Base-by-base conservation (phyloP, 257 asterid genomes). In the Coffea eugenioides region DNA sequence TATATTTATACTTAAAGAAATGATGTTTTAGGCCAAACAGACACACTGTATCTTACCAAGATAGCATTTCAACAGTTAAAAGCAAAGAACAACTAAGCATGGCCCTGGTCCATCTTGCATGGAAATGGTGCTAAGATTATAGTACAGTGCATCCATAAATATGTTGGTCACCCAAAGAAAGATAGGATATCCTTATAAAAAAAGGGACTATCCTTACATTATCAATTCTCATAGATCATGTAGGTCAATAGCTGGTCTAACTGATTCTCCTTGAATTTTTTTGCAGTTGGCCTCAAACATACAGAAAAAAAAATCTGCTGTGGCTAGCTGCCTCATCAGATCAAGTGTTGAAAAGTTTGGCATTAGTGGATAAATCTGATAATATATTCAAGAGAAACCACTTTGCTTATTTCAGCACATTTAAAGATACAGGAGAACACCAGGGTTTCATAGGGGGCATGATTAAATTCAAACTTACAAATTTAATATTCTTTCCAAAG, bases 281-380 rank as follows among this genome's bases (percentile, higher is more conserved):
- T 11, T 71, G 62, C 61, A 71, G 75, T 46, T 21, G 75, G 61
- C 46, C 25, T 72, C 64, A 72, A 49, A 41, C 76, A 72, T 43
- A 39, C 27, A 23, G 27, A 4, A 25, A 2, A n/a, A n/a, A 6
- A 0, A 25, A 2, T 39, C 46, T 36, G 23, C 5, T 5, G 15
- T 34, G 72, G 48, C 48, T 36, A 12, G 18, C 27, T 67, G 10
- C 27, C 14, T 69, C 73, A 69, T 39, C 51, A 41, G 27, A 69
- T 73, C 45, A 49, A 51, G 34, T 73, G 77, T n/a, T 15, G 45
- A 73, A 48, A 48, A 48, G 52, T 16, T 31, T 14, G 41, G 36
- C 27, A 69, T 3, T 25, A 6, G 15, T 3, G 31, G n/a, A 34
- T 34, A 9, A 27, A 27, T 14, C 66, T 23, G 67, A 51, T 45